Evolutionary conservation across 2,329 filamentous ascomycete species (phyloP), one percentile per base, ranked within the genome.

Genomic region (Nigrograna mackinnonii): DNA sequence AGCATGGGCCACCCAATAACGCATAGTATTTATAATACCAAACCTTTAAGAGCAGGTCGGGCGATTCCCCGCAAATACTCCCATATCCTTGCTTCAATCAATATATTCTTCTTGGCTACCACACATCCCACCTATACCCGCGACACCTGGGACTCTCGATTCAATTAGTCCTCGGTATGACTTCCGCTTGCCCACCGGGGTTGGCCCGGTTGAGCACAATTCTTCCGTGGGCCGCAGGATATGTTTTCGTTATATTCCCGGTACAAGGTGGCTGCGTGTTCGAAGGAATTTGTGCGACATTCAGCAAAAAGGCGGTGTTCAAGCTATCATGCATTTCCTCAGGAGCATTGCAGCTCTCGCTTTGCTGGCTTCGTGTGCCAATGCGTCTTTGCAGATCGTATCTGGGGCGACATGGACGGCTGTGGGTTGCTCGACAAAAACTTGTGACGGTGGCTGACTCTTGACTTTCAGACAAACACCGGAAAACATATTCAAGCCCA

Each of bases 401-500:
- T 60, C 67, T 6, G 67, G 67, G 6, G 67, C 58, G 26, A 69
- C 67, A n/a, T 69, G 66, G 66, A 70, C 67, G 7, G 64, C 62
- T 6, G 64, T 65, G 45, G 39, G 57, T 46, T 21, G 12, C 11
- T 2, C 11, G 3, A 36, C 6, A 17, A 17, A 6, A 19, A 14
- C 13, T 14, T 17, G 4, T 20, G n/a, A 17, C 22, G 12, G 6
- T 6, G 22, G 2, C 26, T 26, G 16, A 18, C 36, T 47, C 16
- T 19, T 18, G 11, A 35, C 36, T 30, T 5, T 16, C 21, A 67
- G 66, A 62, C 56, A 13, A 67, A 67, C 70, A 70, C 58, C 36
- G 77, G 76, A 5, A 73, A 78, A 22, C 81, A 84, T 50, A 71
- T 87, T 3, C 83, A 87, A 69, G 84, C 84, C 0, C 84, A 87